Evolutionary conservation across 192 early-diverging fungal species (phyloP), one percentile per base, ranked within the genome.

Genomic region (Umbelopsis sp.): DNA sequence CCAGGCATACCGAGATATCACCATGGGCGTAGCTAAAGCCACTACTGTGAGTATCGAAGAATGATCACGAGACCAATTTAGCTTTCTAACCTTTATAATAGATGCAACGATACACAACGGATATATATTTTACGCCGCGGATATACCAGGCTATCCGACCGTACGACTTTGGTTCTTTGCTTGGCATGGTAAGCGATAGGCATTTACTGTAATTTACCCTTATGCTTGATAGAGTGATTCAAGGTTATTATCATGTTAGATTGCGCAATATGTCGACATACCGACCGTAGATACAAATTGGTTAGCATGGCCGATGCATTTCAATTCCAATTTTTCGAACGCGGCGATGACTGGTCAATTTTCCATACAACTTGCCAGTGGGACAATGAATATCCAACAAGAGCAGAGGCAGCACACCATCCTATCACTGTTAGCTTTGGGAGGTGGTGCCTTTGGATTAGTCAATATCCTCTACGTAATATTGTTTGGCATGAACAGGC

Each of bases 361-460:
- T 41, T 51, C 52, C 13, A 21, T 75, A 7, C 69, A 71, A 49
- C 61, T 70, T 25, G 53, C 37, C 22, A 58, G 44, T 46, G 55
- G 30, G 15, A 64, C 67, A 35, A 51, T 74, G 45, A 68, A 75
- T 51, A 37, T 71, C 9, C 49, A 75, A 69, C 70, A 69, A 44
- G 74, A 75, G 30, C 49, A 67, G 25, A 45, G 74, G 21, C 74
- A 75, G 25, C 64, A 75, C 33, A 75, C 74, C n/a, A 9, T 66
- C 0, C 30, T 75, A 20, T 50, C 69, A 48, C n/a, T 51, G 11
- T 18, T 75, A 67, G 74, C 74, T 16, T 58, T 75, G 22, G 68
- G 64, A 35, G 74, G 74, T 68, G 74, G 74, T 61, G 51, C 48
- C 13, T 75, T 71, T 16, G 74, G 74, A 30, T 45, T 71, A 46